Base-by-base conservation (phyloP, 306 rosid species). In the Cyamopsis tetragonoloba region DNA sequence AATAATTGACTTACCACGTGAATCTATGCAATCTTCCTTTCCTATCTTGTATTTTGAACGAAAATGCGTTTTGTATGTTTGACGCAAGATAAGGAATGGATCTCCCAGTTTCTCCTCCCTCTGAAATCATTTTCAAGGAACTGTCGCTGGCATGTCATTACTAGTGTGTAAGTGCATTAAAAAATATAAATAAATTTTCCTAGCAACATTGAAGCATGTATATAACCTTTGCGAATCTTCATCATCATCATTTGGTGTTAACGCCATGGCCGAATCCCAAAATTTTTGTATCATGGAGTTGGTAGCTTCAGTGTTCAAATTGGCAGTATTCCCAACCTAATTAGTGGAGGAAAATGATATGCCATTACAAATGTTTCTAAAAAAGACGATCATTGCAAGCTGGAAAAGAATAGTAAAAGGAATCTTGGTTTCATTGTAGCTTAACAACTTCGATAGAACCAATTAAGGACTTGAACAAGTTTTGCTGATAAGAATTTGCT, bases 181-280 rank as follows among this genome's bases (percentile, higher is more conserved):
- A 3, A 66, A 43, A 26, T 7, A n/a, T 22, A 49, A 74, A 44
- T 23, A 71, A 3, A 2, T 24, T 68, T 23, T 28, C 54, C 62
- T 26, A 12, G 13, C n/a, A 79, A 69, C 39, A 13, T 28, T 2
- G 24, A 57, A 31, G 54, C 70, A 72, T 58, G n/a, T 28, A 62
- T 34, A 34, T 53, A 76, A 88, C 99, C 99, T 95, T 43, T 70
- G 87, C 23, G 83, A 34, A 14, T 95, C 97, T 2, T 90, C 99
- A 0, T 90, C 96, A 1, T 91, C 96, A 0, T 83, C 88, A 71
- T 75, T 74, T 41, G 90, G 63, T 68, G 71, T 54, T 4, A 86
- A 83, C 66, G 95, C 80, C 96, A 95, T 83, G 75, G 99, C 96
- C 11, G 99, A 95, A 78, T 95, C 97, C 99, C 97, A 95, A 73